A percentile compares a stretch with the other conserved stretches of the same genome.
Conservation (phyloP, 768 basidiomycete genomes). For the Boletus pseudopeckii region DNA sequence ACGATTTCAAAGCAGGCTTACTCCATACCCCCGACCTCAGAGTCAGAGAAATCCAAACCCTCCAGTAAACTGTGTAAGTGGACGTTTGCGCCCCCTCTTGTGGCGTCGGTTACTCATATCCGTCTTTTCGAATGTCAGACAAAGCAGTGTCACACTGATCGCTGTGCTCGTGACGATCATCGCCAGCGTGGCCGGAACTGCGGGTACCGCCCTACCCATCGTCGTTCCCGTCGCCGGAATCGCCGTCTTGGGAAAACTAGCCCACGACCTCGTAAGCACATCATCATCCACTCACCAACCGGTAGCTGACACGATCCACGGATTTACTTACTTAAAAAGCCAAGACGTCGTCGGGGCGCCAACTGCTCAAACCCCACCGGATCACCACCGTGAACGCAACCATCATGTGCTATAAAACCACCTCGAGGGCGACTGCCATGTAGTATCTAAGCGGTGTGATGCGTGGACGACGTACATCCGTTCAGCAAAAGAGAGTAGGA, state of each 20-base stretch:
- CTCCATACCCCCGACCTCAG: background rate
- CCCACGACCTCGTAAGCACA: background rate
- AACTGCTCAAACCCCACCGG: no score
- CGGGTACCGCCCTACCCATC: slow-evolving; percentile 1
- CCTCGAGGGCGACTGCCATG: no score
- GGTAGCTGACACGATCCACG: no score
- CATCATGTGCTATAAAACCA: no score
- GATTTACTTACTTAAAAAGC: background rate
- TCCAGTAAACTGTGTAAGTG: background rate
- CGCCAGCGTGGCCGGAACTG: background rate
- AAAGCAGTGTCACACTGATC: background rate
- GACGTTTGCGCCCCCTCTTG: no score
- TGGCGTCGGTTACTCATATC: background rate
- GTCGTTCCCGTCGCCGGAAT: background rate
- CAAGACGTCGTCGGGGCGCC: background rate
- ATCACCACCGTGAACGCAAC: no score
- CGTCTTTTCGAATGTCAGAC: background rate
- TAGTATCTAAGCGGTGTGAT: no score
- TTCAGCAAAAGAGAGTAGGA: no score
- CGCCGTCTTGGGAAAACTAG: background rate
- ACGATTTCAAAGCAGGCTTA: background rate
- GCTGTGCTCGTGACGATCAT: slow-evolving; percentile 6
- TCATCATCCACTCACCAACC: background rate
- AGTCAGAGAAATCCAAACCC: background rate
- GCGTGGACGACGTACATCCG: no score